A percentile compares a stretch with the other conserved stretches of the same genome.
Evolutionary conservation across 306 rosid genomes (phyloP).

Genomic region (Prunus mira): DNA sequence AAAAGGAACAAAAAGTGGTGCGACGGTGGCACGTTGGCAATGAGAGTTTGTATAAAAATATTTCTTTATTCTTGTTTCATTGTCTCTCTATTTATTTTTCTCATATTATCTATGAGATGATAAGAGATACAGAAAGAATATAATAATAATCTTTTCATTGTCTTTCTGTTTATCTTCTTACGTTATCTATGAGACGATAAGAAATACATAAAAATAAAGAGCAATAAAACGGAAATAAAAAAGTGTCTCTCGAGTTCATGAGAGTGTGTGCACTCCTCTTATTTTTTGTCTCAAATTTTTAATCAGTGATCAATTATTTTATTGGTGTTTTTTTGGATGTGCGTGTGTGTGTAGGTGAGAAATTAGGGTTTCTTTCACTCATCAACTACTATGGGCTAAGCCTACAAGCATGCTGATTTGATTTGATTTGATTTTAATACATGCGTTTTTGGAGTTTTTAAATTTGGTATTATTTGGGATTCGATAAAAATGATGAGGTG

Average conservation of each 20-base stretch:
- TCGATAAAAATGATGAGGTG: constrained; percentile 26
- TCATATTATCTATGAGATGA: too few relatives aligned
- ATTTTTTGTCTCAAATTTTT: background rate
- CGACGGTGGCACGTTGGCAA: background rate
- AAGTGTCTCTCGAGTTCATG: too few relatives aligned
- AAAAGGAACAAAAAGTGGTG: background rate
- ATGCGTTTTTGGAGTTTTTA: background rate
- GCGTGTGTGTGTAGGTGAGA: constrained; percentile 1
- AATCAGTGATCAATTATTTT: background rate
- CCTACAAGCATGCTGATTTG: constrained; percentile 25
- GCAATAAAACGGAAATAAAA: too few relatives aligned
- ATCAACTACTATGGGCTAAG: constrained; percentile 36
- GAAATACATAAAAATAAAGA: too few relatives aligned
- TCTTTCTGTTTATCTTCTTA: too few relatives aligned
- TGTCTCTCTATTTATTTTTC: accelerated
- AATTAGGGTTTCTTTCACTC: constrained; percentile 60
- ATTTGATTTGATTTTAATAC: background rate
- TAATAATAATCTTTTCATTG: too few relatives aligned
- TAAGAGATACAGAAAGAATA: too few relatives aligned
- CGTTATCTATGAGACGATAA: too few relatives aligned
- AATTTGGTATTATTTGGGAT: background rate
- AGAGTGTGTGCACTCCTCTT: background rate
- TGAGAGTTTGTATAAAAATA: background rate
- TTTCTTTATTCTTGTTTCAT: too few relatives aligned
- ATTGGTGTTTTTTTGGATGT: background rate